phyloP scores from a whole-genome alignment of 164 flowering plant species.

The Vitis labrusca region DNA sequence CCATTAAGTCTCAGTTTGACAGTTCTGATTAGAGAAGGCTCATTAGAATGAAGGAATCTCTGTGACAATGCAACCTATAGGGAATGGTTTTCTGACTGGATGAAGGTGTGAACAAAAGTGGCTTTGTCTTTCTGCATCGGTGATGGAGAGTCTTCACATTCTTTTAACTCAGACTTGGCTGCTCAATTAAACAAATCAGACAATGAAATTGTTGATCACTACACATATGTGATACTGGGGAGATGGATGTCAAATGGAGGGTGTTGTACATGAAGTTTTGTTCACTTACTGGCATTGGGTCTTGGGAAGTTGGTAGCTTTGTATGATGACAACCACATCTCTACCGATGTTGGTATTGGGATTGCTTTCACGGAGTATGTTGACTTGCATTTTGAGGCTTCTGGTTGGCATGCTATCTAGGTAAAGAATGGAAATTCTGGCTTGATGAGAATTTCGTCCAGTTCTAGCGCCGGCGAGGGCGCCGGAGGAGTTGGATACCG shows the following conservation, averaged over 20 bases:
- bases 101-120: too few species aligned
- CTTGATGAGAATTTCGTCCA: conserved; percentile 55
- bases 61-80: too few species aligned
- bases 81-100: too few species aligned
- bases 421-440: conserved; percentile 97
- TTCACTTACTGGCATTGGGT: conserved; percentile 97
- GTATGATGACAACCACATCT: conserved; percentile 96
- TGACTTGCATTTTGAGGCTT: conserved; percentile 83
- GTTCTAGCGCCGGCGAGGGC: too few species aligned
- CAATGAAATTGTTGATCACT: conserved; percentile 86
- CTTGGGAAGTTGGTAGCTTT: conserved; percentile 98
- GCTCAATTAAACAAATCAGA: conserved; percentile 92
- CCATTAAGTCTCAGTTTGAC: too few species aligned
- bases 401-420: conserved; percentile 98
- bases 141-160: too few species aligned
- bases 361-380: conserved; percentile 95
- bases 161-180: conserved; percentile 50
- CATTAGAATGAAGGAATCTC: too few species aligned
- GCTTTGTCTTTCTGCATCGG: background rate
- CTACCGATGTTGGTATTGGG: conserved; percentile 93
- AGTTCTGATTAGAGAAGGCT: too few species aligned
- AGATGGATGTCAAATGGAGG: conserved; percentile 99
- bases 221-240: conserved; percentile 84
- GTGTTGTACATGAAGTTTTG: conserved; percentile 83
- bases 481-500: too few species aligned